A percentile compares a stretch with the other conserved stretches of the same genome.
phyloP scores from a whole-genome alignment of 2,329 filamentous ascomycete genomes.

The Diaporthe citriasiana region DNA sequence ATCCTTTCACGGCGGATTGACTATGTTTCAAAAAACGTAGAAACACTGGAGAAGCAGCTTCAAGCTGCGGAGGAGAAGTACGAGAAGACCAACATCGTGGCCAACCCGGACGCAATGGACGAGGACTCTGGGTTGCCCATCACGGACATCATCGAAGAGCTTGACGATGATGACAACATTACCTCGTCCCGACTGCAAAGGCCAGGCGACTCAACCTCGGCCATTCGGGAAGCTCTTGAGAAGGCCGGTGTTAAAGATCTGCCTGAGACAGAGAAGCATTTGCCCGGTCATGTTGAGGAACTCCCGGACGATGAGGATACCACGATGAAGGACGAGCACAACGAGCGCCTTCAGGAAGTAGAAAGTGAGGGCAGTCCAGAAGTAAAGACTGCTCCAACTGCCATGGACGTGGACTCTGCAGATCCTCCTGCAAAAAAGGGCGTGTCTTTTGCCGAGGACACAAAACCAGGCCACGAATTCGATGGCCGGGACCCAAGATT shows the following conservation, averaged over 20 bases:
- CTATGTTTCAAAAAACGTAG: slow-evolving; percentile 88
- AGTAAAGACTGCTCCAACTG: not conserved
- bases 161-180: slow-evolving; percentile 92
- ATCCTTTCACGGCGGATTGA: slow-evolving; percentile 83
- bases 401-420: not conserved
- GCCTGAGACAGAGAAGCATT: slow-evolving; percentile 37
- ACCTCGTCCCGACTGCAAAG: slow-evolving; percentile 75
- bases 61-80: slow-evolving; percentile 78
- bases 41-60: slow-evolving; percentile 80
- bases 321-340: slow-evolving; percentile 12
- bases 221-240: slow-evolving; percentile 77
- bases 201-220: slow-evolving; percentile 77
- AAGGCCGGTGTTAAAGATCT: slow-evolving; percentile 77
- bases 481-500: slow-evolving; percentile 49
- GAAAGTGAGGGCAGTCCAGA: not conserved
- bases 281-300: not conserved
- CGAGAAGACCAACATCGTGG: slow-evolving; percentile 71
- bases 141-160: slow-evolving; percentile 91
- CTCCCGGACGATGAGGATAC: slow-evolving; percentile 8
- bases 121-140: slow-evolving; percentile 79
- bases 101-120: slow-evolving; percentile 72
- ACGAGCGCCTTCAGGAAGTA: not conserved
- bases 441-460: slow-evolving; percentile 75
- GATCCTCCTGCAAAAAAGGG: slow-evolving; percentile 60
- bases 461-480: slow-evolving; percentile 60